A percentile compares a stretch with the other conserved stretches of the same genome.
Conservation (phyloP, 2,329 filamentous ascomycete genomes). For the Pyrenophora tritici-repentis region DNA sequence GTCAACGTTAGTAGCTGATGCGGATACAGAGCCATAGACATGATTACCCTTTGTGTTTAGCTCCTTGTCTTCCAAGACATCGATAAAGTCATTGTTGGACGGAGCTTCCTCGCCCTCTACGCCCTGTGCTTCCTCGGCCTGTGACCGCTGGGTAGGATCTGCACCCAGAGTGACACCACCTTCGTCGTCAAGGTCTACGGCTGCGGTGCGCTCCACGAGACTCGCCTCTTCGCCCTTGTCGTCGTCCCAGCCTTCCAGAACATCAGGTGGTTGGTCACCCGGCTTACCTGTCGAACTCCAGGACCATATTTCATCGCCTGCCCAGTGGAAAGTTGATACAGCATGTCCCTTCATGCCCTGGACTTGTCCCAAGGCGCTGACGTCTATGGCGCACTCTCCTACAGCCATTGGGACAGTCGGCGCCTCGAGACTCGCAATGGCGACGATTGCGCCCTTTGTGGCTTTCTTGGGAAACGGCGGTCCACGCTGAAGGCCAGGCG, state of each 20-base stretch:
- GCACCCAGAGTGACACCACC: conserved; percentile 53
- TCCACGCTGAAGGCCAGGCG: conserved; percentile 66
- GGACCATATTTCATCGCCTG: conserved; percentile 70
- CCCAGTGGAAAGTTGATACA: conserved; percentile 69
- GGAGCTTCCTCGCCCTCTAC: conserved; percentile 43
- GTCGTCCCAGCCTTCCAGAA: conserved; percentile 57
- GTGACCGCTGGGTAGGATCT: conserved; percentile 33
- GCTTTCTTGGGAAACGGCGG: conserved; percentile 66
- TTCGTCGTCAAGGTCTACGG: conserved; percentile 50
- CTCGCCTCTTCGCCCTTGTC: conserved; percentile 38
- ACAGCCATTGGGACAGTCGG: conserved; percentile 68
- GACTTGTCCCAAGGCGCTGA: conserved; percentile 60
- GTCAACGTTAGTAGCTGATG: conserved; percentile 10
- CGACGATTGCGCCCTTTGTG: conserved; percentile 65
- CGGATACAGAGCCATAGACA: background rate
- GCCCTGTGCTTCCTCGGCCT: conserved; percentile 41
- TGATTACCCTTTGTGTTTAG: conserved; percentile 61
- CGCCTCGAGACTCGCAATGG: conserved; percentile 63
- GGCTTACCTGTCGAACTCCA: conserved; percentile 62
- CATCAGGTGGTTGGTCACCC: conserved; percentile 58
- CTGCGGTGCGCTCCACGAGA: conserved; percentile 48
- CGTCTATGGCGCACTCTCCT: conserved; percentile 67
- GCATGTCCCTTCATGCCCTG: conserved; percentile 68
- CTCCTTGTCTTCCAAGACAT: conserved; percentile 53
- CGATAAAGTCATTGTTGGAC: conserved; percentile 39